Base-by-base conservation (phyloP, 495 filamentous ascomycete species). In the Talaromyces proteolyticus region DNA sequence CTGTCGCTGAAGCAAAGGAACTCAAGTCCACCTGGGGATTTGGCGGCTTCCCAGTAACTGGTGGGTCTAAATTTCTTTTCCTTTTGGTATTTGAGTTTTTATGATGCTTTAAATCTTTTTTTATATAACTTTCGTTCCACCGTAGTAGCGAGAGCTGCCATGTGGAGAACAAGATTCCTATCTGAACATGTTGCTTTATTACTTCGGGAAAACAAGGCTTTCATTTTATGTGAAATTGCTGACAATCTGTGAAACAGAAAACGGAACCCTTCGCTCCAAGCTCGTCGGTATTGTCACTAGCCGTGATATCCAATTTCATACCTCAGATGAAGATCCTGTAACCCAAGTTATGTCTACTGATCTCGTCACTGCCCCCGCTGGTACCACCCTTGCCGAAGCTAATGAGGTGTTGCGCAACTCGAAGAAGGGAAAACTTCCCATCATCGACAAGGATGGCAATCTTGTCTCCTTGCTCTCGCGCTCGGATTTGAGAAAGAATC, bases 91-190 rank as follows among this genome's bases (percentile, higher is more conserved):
- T 47, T 47, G 50, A 37, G 43, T 61, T 75, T 63, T 57, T 58
- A 73, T 80, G 74, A 94, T 94, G 89, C 91, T 81, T 79, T 80
- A 68, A 60, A 65, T 79, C 75, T 72, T 73, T 74, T 75, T 69
- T 66, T 66, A 76, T 71, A 85, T 96, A 96, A 98, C 93, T 98
- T 98, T 98, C 93, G 94, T 97, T 98, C 94, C 88, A 88, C 94
- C 91, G 88, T 39, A 85, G 82, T 88, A 80, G 78, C 77, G 80
- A 72, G 59, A 79, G 85, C 84, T 78, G 87, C 85, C 72, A 72
- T 95, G 90, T 77, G 88, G 89, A 91, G 66, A 79, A 72, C 60
- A 69, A 65, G 63, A 76, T 72, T 61, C 42, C 60, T 55, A 67
- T 68, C 66, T 76, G 72, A 73, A 43, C 51, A 56, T 39, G 10